These are phyloP conservation scores for Lichtheimia ramosa DNA, from an alignment of 371 early-diverging fungal species.

Conservation along the genomic window DNA sequence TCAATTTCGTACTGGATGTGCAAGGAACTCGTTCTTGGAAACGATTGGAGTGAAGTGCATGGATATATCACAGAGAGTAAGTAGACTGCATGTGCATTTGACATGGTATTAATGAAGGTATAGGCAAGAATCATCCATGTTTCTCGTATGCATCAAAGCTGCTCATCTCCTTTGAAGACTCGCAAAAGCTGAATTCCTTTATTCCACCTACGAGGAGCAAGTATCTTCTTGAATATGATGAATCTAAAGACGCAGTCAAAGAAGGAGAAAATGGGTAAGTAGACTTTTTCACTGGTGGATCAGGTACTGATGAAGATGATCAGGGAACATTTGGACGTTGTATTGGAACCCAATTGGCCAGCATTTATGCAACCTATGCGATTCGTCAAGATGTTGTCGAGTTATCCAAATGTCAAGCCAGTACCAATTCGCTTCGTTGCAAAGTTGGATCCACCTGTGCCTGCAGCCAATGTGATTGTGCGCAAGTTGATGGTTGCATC, in stretches of 20 bases:
- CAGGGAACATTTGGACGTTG: conserved; percentile 25
- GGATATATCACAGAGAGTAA: conserved; percentile 40
- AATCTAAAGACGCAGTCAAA: conserved; percentile 28
- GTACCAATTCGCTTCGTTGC: conserved; percentile 45
- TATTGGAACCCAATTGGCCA: conserved; percentile 28
- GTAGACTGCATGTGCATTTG: background rate
- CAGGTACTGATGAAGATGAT: background rate
- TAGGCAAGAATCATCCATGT: conserved; percentile 14
- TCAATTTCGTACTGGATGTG: conserved; percentile 59
- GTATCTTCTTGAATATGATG: conserved; percentile 32
- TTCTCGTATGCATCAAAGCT: conserved; percentile 21
- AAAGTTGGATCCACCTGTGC: conserved; percentile 38
- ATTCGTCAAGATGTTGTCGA: conserved; percentile 28
- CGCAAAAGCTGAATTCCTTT: conserved; percentile 22
- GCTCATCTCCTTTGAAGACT: conserved; percentile 39
- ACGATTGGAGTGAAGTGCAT: conserved; percentile 42
- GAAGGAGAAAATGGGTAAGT: conserved; percentile 21
- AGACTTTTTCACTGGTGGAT: background rate
- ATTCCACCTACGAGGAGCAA: conserved; percentile 25
- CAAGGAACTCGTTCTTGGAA: conserved; percentile 25
- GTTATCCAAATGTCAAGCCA: conserved; percentile 18
- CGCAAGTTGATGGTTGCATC: conserved; percentile 32
- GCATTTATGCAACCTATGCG: conserved; percentile 28
- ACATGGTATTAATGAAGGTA: background rate
- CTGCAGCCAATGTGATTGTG: conserved; percentile 29